phyloP scores from a whole-genome alignment of 1,139 yeast species.

The Saccharomyces hybrid region DNA sequence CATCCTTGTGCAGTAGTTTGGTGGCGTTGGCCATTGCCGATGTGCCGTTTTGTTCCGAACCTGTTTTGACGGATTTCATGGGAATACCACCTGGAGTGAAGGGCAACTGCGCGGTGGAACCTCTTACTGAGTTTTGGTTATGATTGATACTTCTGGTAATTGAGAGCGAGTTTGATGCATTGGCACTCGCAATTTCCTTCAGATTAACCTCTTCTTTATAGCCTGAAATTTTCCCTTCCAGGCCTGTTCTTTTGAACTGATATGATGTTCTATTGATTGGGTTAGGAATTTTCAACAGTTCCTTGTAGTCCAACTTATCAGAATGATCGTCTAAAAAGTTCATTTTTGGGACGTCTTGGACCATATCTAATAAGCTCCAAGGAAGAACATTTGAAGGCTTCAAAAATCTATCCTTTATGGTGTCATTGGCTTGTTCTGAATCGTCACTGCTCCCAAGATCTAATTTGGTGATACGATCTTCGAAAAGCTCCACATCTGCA shows the following conservation, averaged over 20 bases:
- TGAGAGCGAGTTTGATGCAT: slow-evolving; percentile 63
- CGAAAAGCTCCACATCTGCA: slow-evolving; percentile 19
- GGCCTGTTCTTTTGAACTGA: slow-evolving; percentile 63
- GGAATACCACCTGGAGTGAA: slow-evolving; percentile 87
- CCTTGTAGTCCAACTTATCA: slow-evolving; percentile 33
- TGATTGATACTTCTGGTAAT: slow-evolving; percentile 60
- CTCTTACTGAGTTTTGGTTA: slow-evolving; percentile 54
- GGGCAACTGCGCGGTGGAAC: slow-evolving; percentile 72
- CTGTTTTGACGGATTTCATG: slow-evolving; percentile 28
- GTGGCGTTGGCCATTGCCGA: slow-evolving; percentile 25
- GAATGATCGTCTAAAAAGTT: slow-evolving; percentile 22
- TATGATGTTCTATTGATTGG: slow-evolving; percentile 48
- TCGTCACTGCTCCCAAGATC: not conserved
- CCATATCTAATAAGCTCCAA: slow-evolving; percentile 28
- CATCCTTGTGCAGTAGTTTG: slow-evolving; percentile 54
- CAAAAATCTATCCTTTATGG: slow-evolving; percentile 15
- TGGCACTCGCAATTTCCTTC: slow-evolving; percentile 44
- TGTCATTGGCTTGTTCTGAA: not conserved
- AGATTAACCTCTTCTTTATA: slow-evolving; percentile 53
- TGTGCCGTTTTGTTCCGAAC: slow-evolving; percentile 3
- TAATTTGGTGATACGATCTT: slow-evolving; percentile 7
- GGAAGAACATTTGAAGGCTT: slow-evolving; percentile 23
- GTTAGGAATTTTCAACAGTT: slow-evolving; percentile 44
- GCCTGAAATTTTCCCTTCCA: slow-evolving; percentile 57
- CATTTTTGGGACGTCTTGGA: slow-evolving; percentile 25